Base-by-base conservation (phyloP, 306 rosid species). In the Leucaena leucocephala region DNA sequence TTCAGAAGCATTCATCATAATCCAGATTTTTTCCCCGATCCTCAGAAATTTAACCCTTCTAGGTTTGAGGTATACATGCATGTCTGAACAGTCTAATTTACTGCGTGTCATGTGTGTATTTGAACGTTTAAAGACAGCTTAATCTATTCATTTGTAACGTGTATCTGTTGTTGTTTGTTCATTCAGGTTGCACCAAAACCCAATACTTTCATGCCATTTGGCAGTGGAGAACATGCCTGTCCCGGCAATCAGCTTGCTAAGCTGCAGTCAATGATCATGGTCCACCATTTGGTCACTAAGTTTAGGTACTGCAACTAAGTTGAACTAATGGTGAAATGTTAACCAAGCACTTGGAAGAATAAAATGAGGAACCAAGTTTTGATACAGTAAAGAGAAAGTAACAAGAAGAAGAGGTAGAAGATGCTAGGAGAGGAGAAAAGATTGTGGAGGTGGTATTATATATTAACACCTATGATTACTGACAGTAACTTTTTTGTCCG, bases 181-280 rank as follows among this genome's bases (percentile, higher is more conserved):
- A 17, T 68, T 4, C 52, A 94, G 97, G 94, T 83, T 21, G 87
- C 98, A 63, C 94, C 97, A 77, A 95, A 91, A 72, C 96, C 98
- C 76, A 91, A 93, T 69, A 93, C 98, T 64, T 91, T 91, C 81
- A 86, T 88, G 97, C 96, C 99, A 83, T 95, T 95, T 86, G 98
- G 99, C 21, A 89, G 86, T 73, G 99, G 99, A 82, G 91, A 84
- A 43, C 98, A 95, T 84, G 88, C 97, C 22, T 95, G 99, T 81
- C 98, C 99, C 2, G 99, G 99, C 69, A 95, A 95, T 79, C 97
- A 93, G 75, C 97, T 95, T 48, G 97, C 99, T 67, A 95, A 93
- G 89, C 89, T 95, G 81, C 98, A 95, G 86, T 83, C 88, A 1
- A 70, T 95, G 77, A 85, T 90, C 61, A 91, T 91, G 96, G 80